Conservation (phyloP, 352 stramenopile genomes). For the Pythium rishiriense region DNA sequence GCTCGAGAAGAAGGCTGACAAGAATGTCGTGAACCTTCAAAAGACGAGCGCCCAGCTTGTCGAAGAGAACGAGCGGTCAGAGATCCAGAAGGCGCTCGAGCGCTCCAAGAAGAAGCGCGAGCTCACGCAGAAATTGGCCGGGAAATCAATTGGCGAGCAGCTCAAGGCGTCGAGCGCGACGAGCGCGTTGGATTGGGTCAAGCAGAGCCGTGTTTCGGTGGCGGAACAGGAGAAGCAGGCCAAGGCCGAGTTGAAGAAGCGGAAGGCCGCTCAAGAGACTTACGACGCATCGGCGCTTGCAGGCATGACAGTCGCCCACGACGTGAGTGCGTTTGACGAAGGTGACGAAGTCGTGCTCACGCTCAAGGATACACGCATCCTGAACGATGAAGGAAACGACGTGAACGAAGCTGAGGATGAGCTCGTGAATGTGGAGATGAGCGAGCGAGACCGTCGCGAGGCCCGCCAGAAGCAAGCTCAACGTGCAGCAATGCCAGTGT, state of each 20-base stretch:
- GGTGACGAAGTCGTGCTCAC: constrained; percentile 94
- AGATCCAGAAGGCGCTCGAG: constrained; percentile 57
- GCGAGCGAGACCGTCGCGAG: constrained; percentile 59
- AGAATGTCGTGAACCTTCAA: constrained; percentile 62
- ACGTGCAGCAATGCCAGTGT: constrained; percentile 74
- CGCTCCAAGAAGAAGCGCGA: constrained; percentile 73
- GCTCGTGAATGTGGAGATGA: constrained; percentile 85
- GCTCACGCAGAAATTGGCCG: constrained; percentile 65
- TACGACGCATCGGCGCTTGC: constrained; percentile 81
- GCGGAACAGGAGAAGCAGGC: constrained; percentile 20
- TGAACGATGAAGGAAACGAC: constrained; percentile 80
- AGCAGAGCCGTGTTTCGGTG: constrained; percentile 45
- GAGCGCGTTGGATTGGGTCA: constrained; percentile 74
- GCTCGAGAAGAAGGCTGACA: constrained; percentile 45
- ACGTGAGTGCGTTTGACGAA: constrained; percentile 82
- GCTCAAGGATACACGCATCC: constrained; percentile 89
- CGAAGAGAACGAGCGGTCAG: constrained; percentile 43
- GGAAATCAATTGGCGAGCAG: constrained; percentile 76
- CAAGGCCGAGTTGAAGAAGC: background rate
- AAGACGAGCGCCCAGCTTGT: constrained; percentile 63
- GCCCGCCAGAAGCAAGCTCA: constrained; percentile 46
- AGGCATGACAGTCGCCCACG: constrained; percentile 91
- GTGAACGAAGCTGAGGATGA: constrained; percentile 81
- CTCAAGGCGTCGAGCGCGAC: constrained; percentile 37
- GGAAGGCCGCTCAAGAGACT: constrained; percentile 7